Evolutionary conservation across 352 stramenopile species (phyloP), one percentile per base, ranked within the genome.

Genomic region (Elongisporangium anandrum): DNA sequence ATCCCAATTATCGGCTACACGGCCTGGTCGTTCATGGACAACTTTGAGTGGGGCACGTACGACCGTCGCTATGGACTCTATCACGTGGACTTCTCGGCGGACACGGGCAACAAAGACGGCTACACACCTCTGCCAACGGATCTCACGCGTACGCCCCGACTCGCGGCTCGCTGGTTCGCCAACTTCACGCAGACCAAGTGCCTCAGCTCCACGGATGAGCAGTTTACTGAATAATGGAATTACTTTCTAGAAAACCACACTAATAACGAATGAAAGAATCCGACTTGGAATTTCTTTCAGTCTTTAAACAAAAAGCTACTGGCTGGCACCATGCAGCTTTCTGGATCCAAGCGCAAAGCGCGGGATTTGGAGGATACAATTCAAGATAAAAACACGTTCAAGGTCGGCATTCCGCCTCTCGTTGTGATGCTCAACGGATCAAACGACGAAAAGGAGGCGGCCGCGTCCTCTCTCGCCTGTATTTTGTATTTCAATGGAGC

Each of bases 1-100:
- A 87, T 94, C 50, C 72, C 81, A 22, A 63, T 99, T 29, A 74
- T 87, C 54, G 94, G 90, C 5, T 99, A 98, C 72, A 98, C 91
- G 70, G 89, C 83, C 13, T 98, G 92, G 95, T 95, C 83, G 52
- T 87, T 99, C 47, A 61, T 98, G 48, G 91, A 98, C 65, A 98
- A 98, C 63, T 98, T 97, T 66, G 95, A 98, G 69, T 98, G 93
- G 93, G 79, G 90, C 1, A 87, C 77, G 13, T 90, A 79, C 69
- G 71, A 78, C 34, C 75, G 66, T 26, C 75, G 79, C 9, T 86
- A 82, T 52, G 79, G 73, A 2, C 56, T 87, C 15, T 82, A 78
- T 56, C 81, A 84, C 58, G 75, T 84, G 51, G 77, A 87, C 54
- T 85, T 72, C 50, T 60, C 61, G 50, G 56, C 60, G 0, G 17